phyloP scores from a whole-genome alignment of 1,139 yeast genomes.

The Debaryomycetaceae sp. region DNA sequence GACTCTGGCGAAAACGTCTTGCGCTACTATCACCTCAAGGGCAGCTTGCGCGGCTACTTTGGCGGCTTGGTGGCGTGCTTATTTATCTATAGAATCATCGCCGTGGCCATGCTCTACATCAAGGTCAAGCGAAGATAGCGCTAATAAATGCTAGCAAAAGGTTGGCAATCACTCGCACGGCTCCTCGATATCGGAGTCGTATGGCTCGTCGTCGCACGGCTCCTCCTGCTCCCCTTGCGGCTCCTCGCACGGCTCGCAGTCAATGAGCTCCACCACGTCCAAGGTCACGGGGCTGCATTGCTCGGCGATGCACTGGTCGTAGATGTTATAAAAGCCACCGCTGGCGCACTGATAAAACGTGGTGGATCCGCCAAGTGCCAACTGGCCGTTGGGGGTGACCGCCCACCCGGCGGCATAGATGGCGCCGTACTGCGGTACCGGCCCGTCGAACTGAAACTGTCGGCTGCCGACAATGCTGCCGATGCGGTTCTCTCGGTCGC shows the following conservation, averaged over 20 bases:
- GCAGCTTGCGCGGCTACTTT: slow-evolving; percentile 26
- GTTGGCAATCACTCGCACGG: too few relatives aligned
- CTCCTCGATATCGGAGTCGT: too few relatives aligned
- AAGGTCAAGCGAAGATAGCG: slow-evolving; percentile 25
- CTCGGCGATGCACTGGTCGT: slow-evolving; percentile 26
- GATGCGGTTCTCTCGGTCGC: slow-evolving; percentile 32
- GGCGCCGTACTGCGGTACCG: slow-evolving; percentile 40
- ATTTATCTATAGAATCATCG: slow-evolving; percentile 30
- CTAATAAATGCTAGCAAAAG: too few relatives aligned
- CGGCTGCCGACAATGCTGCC: slow-evolving; percentile 41
- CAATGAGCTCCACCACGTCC: slow-evolving; percentile 33
- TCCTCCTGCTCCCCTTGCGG: too few relatives aligned
- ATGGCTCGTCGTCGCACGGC: too few relatives aligned
- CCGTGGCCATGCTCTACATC: slow-evolving; percentile 20
- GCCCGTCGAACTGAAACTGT: slow-evolving; percentile 46
- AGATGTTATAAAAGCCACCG: slow-evolving; percentile 40
- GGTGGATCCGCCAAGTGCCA: slow-evolving; percentile 32
- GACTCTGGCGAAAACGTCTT: slow-evolving; percentile 34
- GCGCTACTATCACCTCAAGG: slow-evolving; percentile 27
- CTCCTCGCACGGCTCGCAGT: slow-evolving; percentile 15
- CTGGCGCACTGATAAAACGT: slow-evolving; percentile 41
- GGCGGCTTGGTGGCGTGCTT: slow-evolving; percentile 37
- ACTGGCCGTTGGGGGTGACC: slow-evolving; percentile 30
- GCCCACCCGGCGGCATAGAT: slow-evolving; percentile 43
- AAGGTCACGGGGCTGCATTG: slow-evolving; percentile 36